A percentile compares a stretch with the other conserved stretches of the same genome.
phyloP scores from a whole-genome alignment of 73 alveolate species.

The Loxodes magnus region DNA sequence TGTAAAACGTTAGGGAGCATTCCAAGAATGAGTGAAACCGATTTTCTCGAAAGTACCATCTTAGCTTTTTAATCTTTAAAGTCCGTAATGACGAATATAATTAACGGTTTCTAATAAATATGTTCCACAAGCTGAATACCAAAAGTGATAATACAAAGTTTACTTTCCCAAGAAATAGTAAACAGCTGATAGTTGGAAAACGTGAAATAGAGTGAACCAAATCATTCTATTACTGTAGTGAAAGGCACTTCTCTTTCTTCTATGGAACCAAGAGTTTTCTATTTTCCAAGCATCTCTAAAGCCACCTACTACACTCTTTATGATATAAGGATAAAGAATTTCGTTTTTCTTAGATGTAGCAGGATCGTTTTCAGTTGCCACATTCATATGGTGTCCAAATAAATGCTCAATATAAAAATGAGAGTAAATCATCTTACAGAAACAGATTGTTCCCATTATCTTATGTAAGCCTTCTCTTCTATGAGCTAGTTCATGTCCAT shows the following conservation, averaged over 20 bases:
- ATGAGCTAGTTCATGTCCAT: conserved; percentile 71
- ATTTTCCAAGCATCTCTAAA: conserved; percentile 28
- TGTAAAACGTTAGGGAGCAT: conserved; percentile 40
- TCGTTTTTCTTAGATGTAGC: conserved; percentile 44
- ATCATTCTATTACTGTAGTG: too few species aligned
- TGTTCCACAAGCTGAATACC: too few species aligned
- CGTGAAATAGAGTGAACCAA: too few species aligned
- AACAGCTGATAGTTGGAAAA: too few species aligned
- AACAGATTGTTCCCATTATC: conserved; percentile 45
- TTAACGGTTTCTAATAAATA: conserved; percentile 42
- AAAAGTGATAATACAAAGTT: too few species aligned
- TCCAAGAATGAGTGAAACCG: conserved; percentile 38
- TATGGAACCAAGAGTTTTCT: conserved; percentile 10
- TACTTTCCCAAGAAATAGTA: too few species aligned
- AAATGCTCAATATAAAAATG: conserved; percentile 64
- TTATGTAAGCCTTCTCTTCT: conserved; percentile 41
- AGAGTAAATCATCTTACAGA: conserved; percentile 39
- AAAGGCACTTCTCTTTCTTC: conserved; percentile 12
- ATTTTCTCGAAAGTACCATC: conserved; percentile 45
- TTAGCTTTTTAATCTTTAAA: conserved; percentile 31
- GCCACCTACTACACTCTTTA: conserved; percentile 10
- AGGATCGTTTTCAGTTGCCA: conserved; percentile 63
- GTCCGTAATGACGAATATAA: conserved; percentile 67
- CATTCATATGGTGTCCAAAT: conserved; percentile 64
- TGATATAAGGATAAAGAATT: conserved; percentile 17